Base-by-base conservation (phyloP, 176 grass and related monocot genomes). In the Alloteropsis semialata region DNA sequence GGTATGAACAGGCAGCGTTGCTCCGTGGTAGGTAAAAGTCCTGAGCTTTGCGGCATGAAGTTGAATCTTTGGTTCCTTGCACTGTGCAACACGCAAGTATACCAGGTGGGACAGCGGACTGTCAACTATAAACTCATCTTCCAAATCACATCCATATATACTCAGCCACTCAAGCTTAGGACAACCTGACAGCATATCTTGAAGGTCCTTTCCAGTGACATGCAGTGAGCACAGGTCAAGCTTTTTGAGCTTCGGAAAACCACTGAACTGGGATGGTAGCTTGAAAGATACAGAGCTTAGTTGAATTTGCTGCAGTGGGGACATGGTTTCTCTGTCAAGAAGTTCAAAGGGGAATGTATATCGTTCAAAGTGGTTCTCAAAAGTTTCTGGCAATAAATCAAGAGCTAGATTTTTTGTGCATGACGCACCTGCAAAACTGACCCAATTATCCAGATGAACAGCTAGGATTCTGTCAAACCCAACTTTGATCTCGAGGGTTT, bases 361-460 rank as follows among this genome's bases (percentile, higher is more conserved):
- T 10, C 15, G 39, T 6, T 39, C 74, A 78, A 0, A 32, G 27
- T 17, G 11, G 0, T 13, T 9, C 10, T 0, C 0, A 12, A 11
- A 0, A 13, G 18, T 0, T 9, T 1, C 21, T 86, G 76, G 84
- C 1, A 5, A 56, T 13, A 86, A 64, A 43, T 80, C 84, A 72
- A 80, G 43, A 61, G 43, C 66, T 65, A 80, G 55, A 61, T 60
- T 86, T 30, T 53, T 55, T 8, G 44, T 54, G 0, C 5, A 0
- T 0, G 56, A 72, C 32, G 76, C 37, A 34, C 44, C 67, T 43
- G 33, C 76, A 80, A 63, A 80, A n/a, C 44, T 38, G 28, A 73
- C 44, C 84, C 84, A 86, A 3, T n/a, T 86, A 8, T 80, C 50
- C 44, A 86, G 27, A 80, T 80, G 67, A 86, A 25, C 24, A 18